These are phyloP conservation scores for Suhomyces panamericanus DNA, from an alignment of 1,139 yeast species.

Conservation along the genomic window DNA sequence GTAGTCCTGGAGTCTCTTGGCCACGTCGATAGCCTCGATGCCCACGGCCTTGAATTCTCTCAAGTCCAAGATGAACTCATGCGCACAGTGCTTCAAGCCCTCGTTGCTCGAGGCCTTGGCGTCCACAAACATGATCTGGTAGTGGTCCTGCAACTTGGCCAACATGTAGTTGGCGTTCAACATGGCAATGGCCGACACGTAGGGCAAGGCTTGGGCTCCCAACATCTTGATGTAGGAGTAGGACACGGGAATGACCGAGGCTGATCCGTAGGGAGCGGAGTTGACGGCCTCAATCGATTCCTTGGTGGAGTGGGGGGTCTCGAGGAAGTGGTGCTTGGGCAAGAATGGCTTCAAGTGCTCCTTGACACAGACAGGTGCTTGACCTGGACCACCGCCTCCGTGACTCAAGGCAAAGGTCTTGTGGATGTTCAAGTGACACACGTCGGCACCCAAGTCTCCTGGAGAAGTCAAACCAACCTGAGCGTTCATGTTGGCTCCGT, in stretches of 20 bases:
- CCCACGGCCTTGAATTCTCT: slow-evolving; percentile 82
- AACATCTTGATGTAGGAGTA: slow-evolving; percentile 93
- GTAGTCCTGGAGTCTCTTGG: slow-evolving; percentile 94
- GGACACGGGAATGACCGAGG: slow-evolving; percentile 88
- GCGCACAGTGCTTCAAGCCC: slow-evolving; percentile 82
- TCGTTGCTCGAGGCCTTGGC: slow-evolving; percentile 42
- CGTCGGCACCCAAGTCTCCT: slow-evolving; percentile 98
- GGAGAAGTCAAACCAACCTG: slow-evolving; percentile 97
- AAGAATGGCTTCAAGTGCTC: slow-evolving; percentile 77
- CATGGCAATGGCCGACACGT: slow-evolving; percentile 84
- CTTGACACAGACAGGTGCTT: slow-evolving; percentile 95
- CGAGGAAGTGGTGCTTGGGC: slow-evolving; percentile 71
- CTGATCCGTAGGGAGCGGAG: slow-evolving; percentile 96
- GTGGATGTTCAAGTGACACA: slow-evolving; percentile 93
- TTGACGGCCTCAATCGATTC: slow-evolving; percentile 75
- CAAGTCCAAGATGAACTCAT: slow-evolving; percentile 90
- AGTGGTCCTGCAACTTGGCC: slow-evolving; percentile 67
- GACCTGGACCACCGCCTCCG: slow-evolving; percentile 99
- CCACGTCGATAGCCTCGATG: slow-evolving; percentile 92
- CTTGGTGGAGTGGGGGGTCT: slow-evolving; percentile 55
- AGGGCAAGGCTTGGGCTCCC: slow-evolving; percentile 83
- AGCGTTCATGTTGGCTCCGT: slow-evolving; percentile 99
- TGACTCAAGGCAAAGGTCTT: slow-evolving; percentile 97
- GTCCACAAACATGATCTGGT: slow-evolving; percentile 74
- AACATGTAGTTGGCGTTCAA: slow-evolving; percentile 96